Conservation (phyloP, 495 filamentous ascomycete species). For the Rhizodiscina lignyota region DNA sequence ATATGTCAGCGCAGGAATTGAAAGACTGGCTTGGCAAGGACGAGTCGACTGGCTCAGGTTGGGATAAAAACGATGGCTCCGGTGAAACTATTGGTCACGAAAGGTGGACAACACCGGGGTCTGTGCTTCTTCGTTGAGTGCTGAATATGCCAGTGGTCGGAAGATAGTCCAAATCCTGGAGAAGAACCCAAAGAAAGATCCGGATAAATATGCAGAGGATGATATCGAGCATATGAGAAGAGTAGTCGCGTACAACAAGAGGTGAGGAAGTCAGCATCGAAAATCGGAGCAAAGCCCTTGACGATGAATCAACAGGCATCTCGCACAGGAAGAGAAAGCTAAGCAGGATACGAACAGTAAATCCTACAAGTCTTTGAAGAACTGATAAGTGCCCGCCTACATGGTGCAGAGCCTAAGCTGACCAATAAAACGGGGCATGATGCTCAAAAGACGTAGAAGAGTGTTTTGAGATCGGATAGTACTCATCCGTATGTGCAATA, state of each 20-base stretch:
- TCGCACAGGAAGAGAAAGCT: slow-evolving; percentile 37
- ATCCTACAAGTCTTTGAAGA: slow-evolving; percentile 45
- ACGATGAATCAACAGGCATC: no score
- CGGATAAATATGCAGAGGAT: slow-evolving; percentile 32
- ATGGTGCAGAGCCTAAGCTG: no score
- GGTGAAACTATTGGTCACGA: slow-evolving; percentile 51
- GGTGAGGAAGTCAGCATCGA: no score
- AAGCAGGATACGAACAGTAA: slow-evolving; percentile 38
- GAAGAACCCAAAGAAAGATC: slow-evolving; percentile 40
- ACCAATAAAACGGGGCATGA: no score
- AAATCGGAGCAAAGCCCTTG: no score
- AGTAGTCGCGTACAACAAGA: slow-evolving; percentile 46
- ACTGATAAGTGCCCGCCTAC: no score
- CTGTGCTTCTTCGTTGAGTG: no score
- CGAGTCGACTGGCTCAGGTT: slow-evolving; percentile 37
- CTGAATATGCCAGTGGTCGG: slow-evolving; percentile 34
- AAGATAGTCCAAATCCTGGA: slow-evolving; percentile 48
- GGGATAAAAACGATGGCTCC: slow-evolving; percentile 36
- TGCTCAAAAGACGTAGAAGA: slow-evolving; percentile 26
- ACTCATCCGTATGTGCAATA: no score
- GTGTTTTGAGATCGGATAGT: no score
- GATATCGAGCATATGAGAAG: slow-evolving; percentile 49
- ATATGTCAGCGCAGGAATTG: slow-evolving; percentile 46
- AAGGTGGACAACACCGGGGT: no score
- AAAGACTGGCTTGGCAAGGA: slow-evolving; percentile 42